Evolutionary conservation across 2,329 filamentous ascomycete species (phyloP), one percentile per base, ranked within the genome.

Genomic region (Stylonectria norvegica): DNA sequence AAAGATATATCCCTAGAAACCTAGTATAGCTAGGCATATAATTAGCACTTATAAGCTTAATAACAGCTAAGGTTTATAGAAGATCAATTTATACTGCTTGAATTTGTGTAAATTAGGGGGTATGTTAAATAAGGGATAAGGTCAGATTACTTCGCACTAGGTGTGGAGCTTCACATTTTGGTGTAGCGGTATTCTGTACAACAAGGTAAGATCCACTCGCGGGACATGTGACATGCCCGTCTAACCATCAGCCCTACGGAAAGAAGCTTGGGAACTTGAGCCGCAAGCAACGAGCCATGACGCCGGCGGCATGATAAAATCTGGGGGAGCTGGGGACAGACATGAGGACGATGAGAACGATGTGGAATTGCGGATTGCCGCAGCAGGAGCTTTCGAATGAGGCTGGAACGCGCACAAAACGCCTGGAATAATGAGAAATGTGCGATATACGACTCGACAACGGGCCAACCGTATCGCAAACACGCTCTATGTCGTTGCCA

Each of bases 181-280:
- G n/a, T n/a, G n/a, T n/a, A n/a, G n/a, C n/a, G n/a, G n/a, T n/a
- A n/a, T n/a, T n/a, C n/a, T n/a, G n/a, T n/a, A n/a, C n/a, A n/a
- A n/a, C n/a, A n/a, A n/a, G n/a, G n/a, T n/a, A n/a, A n/a, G n/a
- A n/a, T n/a, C n/a, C n/a, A n/a, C n/a, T n/a, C n/a, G n/a, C n/a
- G 34, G 27, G 40, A 38, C 33, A 44, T 48, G 47, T 37, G 28
- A 41, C 38, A 34, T 46, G 40, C 37, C 47, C 41, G 36, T 32
- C 34, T n/a, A n/a, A 40, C 42, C 23, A 45, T 57, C 55, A 58
- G 56, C 57, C 57, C 57, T 58, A 56, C 47, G 47, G 45, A 45
- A 44, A 53, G 47, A 44, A 53, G 47, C 49, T 57, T 50, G n/a
- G n/a, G 48, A 52, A 28, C 36, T 48, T 52, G 52, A 53, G 55